These are phyloP conservation scores for Wickerhamomyces hampshirensis DNA, from an alignment of 805 yeast species.

Conservation along the genomic window DNA sequence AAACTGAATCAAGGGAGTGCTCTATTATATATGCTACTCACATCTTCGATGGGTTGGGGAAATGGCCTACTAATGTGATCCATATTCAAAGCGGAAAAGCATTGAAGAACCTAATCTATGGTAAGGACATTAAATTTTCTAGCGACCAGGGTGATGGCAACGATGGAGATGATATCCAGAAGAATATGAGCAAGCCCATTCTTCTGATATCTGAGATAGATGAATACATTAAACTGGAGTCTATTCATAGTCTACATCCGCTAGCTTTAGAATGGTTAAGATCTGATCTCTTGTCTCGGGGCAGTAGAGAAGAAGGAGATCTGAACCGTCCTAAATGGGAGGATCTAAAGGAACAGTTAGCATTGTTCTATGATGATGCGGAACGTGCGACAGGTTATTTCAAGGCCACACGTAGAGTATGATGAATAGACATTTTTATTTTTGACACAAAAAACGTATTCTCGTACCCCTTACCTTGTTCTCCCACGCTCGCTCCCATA, in stretches of 20 bases:
- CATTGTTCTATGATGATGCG: conserved; percentile 38
- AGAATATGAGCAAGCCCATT: conserved; percentile 16
- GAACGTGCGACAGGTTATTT: conserved; percentile 44
- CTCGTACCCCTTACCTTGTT: too few relatives aligned
- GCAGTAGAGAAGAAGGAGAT: conserved; percentile 49
- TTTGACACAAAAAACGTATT: neutral
- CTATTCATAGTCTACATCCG: conserved; percentile 61
- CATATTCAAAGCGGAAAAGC: conserved; percentile 72
- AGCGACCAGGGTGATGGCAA: neutral
- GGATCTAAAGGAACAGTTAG: conserved; percentile 43
- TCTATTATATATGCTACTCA: conserved; percentile 93
- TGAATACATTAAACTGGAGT: conserved; percentile 28
- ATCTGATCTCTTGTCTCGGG: conserved; percentile 38
- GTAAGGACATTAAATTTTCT: conserved; percentile 29
- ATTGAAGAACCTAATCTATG: conserved; percentile 30
- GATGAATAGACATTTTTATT: neutral
- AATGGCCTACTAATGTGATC: conserved; percentile 82
- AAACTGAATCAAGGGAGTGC: conserved; percentile 64
- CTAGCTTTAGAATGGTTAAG: conserved; percentile 65
- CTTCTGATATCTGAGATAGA: conserved; percentile 19
- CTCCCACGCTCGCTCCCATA: too few relatives aligned
- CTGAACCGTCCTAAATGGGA: conserved; percentile 51
- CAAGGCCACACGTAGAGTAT: conserved; percentile 38
- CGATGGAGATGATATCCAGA: conserved; percentile 21
- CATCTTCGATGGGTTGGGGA: conserved; percentile 89